Base-by-base conservation (phyloP, 1,284 basidiomycete genomes). In the Ustilago loliicola region DNA sequence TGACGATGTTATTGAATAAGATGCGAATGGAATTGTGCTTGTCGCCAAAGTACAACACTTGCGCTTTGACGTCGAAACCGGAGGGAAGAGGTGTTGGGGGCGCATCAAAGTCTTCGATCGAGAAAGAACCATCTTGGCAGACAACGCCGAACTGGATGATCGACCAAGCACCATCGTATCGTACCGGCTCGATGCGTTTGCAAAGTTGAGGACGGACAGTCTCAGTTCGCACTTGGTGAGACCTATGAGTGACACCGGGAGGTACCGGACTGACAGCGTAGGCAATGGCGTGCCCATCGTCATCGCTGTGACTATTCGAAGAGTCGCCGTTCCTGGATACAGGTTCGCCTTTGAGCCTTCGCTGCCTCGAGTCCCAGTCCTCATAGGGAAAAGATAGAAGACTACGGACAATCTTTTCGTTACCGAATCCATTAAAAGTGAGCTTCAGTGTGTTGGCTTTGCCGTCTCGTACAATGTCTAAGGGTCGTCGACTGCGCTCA, bases 81-180 rank as follows among this genome's bases (percentile, higher is more conserved):
- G 66, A 64, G 1, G 72, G 66, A 11, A 69, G 42, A 3, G 66
- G 62, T 1, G 15, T 6, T 1, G 40, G 45, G 1, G 55, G 63
- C 19, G 25, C 11, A 19, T 69, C 72, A 25, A 57, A 65, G 47
- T 74, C 72, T 38, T 74, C 72, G 36, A 74, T 74, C 3, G 66
- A 74, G 47, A 74, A 74, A n/a, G 42, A 30, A n/a, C 62, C 72
- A 42, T 74, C 61, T 17, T 69, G 61, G 55, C 72, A 74, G 29
- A 74, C 52, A 29, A 69, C 59, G 27, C 72, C 72, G 47, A 74
- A 74, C 38, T 69, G 51, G n/a, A 74, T 60, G 9, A n/a, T 36
- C n/a, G 25, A 52, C 71, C 61, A 73, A 7, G 48, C 47, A 15
- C 64, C 71, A 13, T 68, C 32, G 42, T 55, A 53, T 3, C 19